A percentile compares a stretch with the other conserved stretches of the same genome.
Evolutionary conservation across 176 grass and related monocot genomes (phyloP).

Genomic region (Elymus sibiricus): DNA sequence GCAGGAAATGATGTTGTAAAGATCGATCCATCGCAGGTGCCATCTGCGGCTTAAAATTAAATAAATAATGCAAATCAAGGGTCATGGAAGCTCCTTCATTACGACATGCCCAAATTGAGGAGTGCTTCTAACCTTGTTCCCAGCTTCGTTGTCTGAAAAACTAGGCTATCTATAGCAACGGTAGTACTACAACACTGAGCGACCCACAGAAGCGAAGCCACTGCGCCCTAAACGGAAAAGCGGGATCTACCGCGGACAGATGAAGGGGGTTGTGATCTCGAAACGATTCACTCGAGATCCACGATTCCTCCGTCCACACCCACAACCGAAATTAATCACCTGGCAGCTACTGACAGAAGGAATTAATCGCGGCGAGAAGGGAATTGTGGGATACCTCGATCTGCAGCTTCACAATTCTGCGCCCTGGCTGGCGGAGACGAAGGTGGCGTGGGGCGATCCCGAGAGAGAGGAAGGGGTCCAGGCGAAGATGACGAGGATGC

Average conservation of each 20-base stretch:
- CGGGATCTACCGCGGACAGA: neutral
- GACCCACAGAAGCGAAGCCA: neutral
- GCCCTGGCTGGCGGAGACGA: neutral
- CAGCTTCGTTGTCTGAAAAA: neutral
- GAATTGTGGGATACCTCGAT: neutral
- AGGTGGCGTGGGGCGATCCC: neutral
- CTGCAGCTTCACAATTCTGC: neutral
- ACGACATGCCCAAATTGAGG: neutral
- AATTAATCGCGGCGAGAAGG: neutral
- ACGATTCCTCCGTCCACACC: neutral
- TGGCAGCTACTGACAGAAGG: neutral
- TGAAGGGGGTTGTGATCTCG: neutral
- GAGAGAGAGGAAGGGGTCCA: neutral
- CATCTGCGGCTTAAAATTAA: neutral
- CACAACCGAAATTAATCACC: neutral
- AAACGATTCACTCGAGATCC: neutral
- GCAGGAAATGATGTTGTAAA: neutral
- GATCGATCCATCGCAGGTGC: neutral
- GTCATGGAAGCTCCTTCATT: neutral
- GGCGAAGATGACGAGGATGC: constrained; percentile 18
- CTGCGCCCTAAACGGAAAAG: neutral
- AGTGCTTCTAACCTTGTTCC: neutral
- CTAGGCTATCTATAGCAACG: neutral
- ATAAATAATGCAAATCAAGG: neutral
- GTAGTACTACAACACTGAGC: neutral